Base-by-base conservation (phyloP, 2,329 filamentous ascomycete species). In the Pseudogymnoascus sp. region DNA sequence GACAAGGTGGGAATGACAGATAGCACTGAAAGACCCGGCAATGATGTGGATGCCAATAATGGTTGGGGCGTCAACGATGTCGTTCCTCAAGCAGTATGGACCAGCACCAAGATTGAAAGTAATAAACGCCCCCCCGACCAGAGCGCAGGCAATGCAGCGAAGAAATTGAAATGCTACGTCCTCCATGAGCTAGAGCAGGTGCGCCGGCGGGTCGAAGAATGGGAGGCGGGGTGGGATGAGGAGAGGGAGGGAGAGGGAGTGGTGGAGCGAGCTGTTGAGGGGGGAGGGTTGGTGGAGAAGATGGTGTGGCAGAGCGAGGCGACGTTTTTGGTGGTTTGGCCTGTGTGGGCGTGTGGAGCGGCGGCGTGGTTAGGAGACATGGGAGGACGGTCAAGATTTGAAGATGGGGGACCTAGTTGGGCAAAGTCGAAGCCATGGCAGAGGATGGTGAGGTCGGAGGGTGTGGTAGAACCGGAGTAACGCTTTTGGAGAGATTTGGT, bases 291-390 rank as follows among this genome's bases (percentile, higher is more conserved):
- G 26, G 45, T 55, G 7, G 45, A 52, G 45, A 52, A 52, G 45
- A 52, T 52, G 45, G 45, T 52, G 14, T 52, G 45, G 45, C 45
- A 52, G 23, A 52, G 45, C 16, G 45, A 52, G 45, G 23, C 45
- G 14, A 52, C 45, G 5, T 55, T 55, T 55, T 19, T 55, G 23
- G 45, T 55, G 8, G 45, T 55, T 55, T 55, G 45, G 45, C 45
- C 45, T 12, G n/a, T 19, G 45, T 55, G 45, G 45, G 2, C 19
- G n/a, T 55, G 26, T 26, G 45, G n/a, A 33, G 45, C 45, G 26
- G 26, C 45, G 26, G 45, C 26, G 6, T n/a, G 45, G 5, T 33
- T 55, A 4, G 45, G 26, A 7, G 45, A 55, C 4, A 7, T 33
- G 16, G 26, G 26, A 2, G 26, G 26, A 4, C n/a, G 6, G 26